Evolutionary conservation across 345 rosid species (phyloP).

Genomic region (Excoecaria cochinchinensis): DNA sequence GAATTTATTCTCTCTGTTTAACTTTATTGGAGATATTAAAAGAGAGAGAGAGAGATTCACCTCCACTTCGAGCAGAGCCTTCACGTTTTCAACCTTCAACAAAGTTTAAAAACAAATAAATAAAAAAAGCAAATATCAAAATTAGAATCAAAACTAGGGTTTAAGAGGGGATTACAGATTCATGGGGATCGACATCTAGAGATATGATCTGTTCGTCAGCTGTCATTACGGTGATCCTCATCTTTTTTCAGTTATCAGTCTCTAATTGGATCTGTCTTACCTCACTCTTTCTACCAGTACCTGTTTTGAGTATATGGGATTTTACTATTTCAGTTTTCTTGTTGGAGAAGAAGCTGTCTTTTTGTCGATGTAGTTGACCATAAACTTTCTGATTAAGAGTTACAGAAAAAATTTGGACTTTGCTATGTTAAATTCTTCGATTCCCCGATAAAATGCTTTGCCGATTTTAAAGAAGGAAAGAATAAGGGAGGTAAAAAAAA

Average conservation of each 20-base stretch:
- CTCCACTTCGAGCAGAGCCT: slow-evolving; percentile 97
- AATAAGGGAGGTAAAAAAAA: too few species aligned
- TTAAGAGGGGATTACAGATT: slow-evolving; percentile 49
- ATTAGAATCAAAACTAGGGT: slow-evolving; percentile 26
- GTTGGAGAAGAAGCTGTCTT: neutral
- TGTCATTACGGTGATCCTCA: slow-evolving; percentile 94
- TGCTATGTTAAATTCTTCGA: too few species aligned
- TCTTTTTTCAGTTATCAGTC: slow-evolving; percentile 22
- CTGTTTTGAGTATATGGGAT: neutral
- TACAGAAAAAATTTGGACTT: too few species aligned
- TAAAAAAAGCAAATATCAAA: neutral
- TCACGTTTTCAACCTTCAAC: slow-evolving; percentile 84
- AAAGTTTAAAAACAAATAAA: neutral
- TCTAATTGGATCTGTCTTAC: neutral
- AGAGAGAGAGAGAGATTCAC: slow-evolving; percentile 34
- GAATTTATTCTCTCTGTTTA: neutral
- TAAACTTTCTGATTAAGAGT: neutral
- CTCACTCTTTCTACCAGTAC: neutral
- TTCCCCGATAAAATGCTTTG: too few species aligned
- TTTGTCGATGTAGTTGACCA: neutral
- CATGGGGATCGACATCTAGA: slow-evolving; percentile 80
- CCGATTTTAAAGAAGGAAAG: too few species aligned
- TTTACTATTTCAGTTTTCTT: neutral
- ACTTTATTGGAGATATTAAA: neutral
- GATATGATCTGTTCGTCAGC: slow-evolving; percentile 79